A percentile compares a stretch with the other conserved stretches of the same genome.
Evolutionary conservation across 441 rosid species (phyloP).

Genomic region (Raphanus hybrid): DNA sequence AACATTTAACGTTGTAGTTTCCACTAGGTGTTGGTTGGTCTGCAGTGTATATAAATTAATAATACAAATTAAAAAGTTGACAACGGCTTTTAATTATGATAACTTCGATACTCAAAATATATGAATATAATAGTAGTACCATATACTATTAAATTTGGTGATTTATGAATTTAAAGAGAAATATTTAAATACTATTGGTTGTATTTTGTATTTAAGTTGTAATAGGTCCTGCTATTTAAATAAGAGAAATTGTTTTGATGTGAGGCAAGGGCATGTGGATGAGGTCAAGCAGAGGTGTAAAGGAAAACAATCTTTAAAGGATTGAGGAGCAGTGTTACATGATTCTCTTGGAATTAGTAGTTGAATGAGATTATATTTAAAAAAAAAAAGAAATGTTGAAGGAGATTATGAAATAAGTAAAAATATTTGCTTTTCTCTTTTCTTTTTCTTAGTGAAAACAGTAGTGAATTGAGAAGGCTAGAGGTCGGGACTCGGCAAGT

Average conservation of each 20-base stretch:
- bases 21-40: conserved; percentile 16
- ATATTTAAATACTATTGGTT: not conserved
- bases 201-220: not conserved
- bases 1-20: conserved; percentile 19
- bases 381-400: not conserved
- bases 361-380: too few species aligned
- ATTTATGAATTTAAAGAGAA: not conserved
- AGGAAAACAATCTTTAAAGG: not conserved
- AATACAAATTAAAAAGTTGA: not conserved
- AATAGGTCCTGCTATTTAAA: not conserved
- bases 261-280: conserved; percentile 39
- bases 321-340: not conserved
- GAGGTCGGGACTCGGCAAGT: not conserved
- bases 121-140: not conserved
- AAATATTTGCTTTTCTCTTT: too few species aligned
- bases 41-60: conserved; percentile 7
- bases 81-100: not conserved
- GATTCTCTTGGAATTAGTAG: not conserved
- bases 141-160: not conserved
- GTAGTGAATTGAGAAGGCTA: not conserved
- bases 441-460: not conserved
- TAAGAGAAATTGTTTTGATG: conserved; percentile 4
- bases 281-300: conserved; percentile 42
- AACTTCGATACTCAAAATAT: not conserved
- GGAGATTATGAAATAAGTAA: not conserved